phyloP scores from a whole-genome alignment of 768 basidiomycete genomes.

The Boletus vermiculosoides region DNA sequence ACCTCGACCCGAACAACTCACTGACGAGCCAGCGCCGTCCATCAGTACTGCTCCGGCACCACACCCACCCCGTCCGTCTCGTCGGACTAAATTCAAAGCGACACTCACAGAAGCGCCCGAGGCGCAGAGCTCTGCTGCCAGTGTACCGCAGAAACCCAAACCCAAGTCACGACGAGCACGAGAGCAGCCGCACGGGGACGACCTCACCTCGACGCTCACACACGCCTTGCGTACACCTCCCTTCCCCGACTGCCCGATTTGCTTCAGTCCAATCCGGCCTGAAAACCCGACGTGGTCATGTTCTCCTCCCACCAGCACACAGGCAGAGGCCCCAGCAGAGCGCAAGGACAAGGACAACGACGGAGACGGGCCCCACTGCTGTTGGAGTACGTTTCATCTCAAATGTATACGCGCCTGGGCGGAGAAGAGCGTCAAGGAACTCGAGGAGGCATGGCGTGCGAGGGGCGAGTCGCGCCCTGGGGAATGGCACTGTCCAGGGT shows the following conservation, averaged over 20 bases:
- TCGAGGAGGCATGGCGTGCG: constrained; percentile 69
- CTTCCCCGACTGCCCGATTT: constrained; percentile 78
- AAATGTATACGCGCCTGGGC: constrained; percentile 92
- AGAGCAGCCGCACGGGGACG: constrained; percentile 41
- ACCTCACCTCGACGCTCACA: constrained; percentile 73
- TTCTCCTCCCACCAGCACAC: constrained; percentile 44
- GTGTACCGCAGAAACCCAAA: background rate
- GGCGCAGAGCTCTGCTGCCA: background rate
- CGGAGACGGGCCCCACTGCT: constrained; percentile 51
- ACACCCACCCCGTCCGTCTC: constrained; percentile 20
- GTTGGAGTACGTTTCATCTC: constrained; percentile 90
- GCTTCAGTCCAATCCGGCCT: constrained; percentile 77
- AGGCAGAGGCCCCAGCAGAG: background rate
- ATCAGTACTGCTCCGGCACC: background rate
- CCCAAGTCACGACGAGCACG: constrained; percentile 6
- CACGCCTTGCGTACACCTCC: constrained; percentile 66
- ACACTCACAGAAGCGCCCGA: constrained; percentile 30
- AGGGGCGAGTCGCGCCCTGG: constrained; percentile 67
- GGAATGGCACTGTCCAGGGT: constrained; percentile 94
- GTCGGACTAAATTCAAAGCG: constrained; percentile 38
- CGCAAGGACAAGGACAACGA: constrained; percentile 15
- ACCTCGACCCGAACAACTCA: background rate
- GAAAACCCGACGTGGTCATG: constrained; percentile 88
- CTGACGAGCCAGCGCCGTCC: background rate
- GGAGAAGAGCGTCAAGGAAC: constrained; percentile 69